These are phyloP conservation scores for Populus hybrid DNA, from an alignment of 441 rosid species.

Conservation along the genomic window DNA sequence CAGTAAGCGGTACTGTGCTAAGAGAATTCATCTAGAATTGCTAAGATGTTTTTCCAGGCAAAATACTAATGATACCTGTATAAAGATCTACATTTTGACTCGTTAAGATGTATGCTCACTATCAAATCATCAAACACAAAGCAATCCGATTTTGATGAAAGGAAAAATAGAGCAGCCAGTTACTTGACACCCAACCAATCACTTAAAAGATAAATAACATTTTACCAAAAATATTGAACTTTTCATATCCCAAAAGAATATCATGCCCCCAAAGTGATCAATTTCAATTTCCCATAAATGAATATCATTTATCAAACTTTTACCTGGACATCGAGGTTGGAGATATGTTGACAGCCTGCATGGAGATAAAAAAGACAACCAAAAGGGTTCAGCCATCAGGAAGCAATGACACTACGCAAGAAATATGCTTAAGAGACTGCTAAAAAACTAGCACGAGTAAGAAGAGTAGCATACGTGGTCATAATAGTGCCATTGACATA, in stretches of 20 bases:
- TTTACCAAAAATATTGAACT: not conserved
- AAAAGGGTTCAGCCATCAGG: constrained; percentile 4
- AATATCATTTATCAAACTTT: not conserved
- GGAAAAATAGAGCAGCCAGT: not conserved
- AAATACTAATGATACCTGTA: not conserved
- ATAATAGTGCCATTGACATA: constrained; percentile 68
- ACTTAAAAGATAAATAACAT: not conserved
- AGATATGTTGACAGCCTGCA: constrained; percentile 74
- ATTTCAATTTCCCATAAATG: not conserved
- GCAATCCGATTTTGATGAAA: not conserved
- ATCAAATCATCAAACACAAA: not conserved
- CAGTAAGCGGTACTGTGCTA: not conserved
- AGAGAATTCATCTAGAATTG: not conserved
- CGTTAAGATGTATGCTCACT: not conserved
- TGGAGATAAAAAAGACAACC: not conserved
- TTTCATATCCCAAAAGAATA: too few species aligned
- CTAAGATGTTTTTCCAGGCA: not conserved
- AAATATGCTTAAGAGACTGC: not conserved
- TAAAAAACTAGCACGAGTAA: constrained; percentile 4
- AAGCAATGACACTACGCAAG: not conserved
- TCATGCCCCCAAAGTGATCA: not conserved
- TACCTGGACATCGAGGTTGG: constrained; percentile 69
- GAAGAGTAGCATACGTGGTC: constrained; percentile 46
- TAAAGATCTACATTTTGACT: not conserved
- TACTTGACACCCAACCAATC: not conserved